A percentile compares a stretch with the other conserved stretches of the same genome.
Conservation (phyloP, 768 basidiomycete genomes). For the Boletus subcaerulescens region DNA sequence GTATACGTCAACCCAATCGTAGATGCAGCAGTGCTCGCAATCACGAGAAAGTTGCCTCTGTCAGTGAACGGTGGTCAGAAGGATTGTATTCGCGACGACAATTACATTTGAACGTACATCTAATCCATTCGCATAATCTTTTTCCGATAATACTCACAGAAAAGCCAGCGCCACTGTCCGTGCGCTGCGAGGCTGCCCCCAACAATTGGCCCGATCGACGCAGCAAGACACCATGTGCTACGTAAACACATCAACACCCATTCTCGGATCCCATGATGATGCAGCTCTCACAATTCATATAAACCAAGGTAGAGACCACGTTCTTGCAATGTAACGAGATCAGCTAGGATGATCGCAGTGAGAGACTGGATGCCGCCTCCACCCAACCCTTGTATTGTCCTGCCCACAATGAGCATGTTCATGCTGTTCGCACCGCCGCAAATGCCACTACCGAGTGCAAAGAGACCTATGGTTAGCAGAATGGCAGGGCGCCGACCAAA, state of each 20-base stretch:
- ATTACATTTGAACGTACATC: slow-evolving; percentile 32
- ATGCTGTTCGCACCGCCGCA: slow-evolving; percentile 42
- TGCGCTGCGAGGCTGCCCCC: slow-evolving; percentile 35
- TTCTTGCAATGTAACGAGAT: slow-evolving; percentile 45
- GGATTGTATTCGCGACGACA: neutral
- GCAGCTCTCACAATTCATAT: slow-evolving; percentile 31
- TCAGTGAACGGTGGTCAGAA: neutral
- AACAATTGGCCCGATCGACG: slow-evolving; percentile 34
- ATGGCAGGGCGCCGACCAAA: slow-evolving; percentile 39
- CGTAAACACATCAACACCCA: neutral
- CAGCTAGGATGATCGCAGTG: slow-evolving; percentile 41
- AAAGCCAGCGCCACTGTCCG: slow-evolving; percentile 41
- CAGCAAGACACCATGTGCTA: slow-evolving; percentile 36
- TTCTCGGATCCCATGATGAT: neutral
- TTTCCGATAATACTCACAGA: slow-evolving; percentile 33
- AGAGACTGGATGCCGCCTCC: slow-evolving; percentile 39
- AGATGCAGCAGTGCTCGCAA: slow-evolving; percentile 32
- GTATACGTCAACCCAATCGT: slow-evolving; percentile 44
- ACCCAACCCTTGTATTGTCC: slow-evolving; percentile 41
- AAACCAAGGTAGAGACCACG: slow-evolving; percentile 41
- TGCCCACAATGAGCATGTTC: slow-evolving; percentile 40
- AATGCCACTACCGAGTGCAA: slow-evolving; percentile 41
- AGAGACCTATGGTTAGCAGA: slow-evolving; percentile 31
- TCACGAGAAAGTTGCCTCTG: slow-evolving; percentile 46
- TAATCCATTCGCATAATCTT: slow-evolving; percentile 42